Evolutionary conservation across 257 asterid species (phyloP), one percentile per base, ranked within the genome.

Genomic region (Orobanche coerulescens): DNA sequence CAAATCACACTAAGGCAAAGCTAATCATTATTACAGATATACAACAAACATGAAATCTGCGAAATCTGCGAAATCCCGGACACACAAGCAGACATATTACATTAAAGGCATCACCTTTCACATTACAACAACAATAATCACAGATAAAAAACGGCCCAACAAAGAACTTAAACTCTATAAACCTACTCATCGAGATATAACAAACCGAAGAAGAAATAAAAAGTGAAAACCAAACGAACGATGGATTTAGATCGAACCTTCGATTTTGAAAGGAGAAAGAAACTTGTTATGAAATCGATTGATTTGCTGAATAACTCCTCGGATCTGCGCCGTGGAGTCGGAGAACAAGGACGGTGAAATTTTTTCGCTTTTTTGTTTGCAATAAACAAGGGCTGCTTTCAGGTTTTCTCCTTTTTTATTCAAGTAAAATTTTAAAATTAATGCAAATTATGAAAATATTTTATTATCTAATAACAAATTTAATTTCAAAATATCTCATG

Each of bases 301-400:
- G 10, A 47, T 46, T 34, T 23, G 80, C 33, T 52, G 65, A 66
- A 14, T 11, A 48, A 75, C 84, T 63, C 76, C 84, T 65, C 79
- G 81, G 77, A 70, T 79, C 79, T 53, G 79, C 73, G 69, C 84
- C 79, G 75, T 66, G 76, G 78, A 65, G 81, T 65, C 58, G 71
- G 49, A 66, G 68, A 64, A 40, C 46, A 51, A 44, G 39, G 36
- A 25, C 43, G 28, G 62, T 50, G 72, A 13, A 48, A 8, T 13
- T 15, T 23, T 4, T 15, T 57, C 55, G 67, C 52, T 52, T 56
- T 40, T 22, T 54, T 50, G 58, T 53, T 60, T 48, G 77, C 73
- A 24, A 67, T 18, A 52, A 66, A 67, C 55, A 54, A 19, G 62
- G 70, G 73, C 75, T 70, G 79, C 76, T 23, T 28, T 20, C 50